phyloP scores from a whole-genome alignment of 805 yeast species.

The Candida nanaspora region DNA sequence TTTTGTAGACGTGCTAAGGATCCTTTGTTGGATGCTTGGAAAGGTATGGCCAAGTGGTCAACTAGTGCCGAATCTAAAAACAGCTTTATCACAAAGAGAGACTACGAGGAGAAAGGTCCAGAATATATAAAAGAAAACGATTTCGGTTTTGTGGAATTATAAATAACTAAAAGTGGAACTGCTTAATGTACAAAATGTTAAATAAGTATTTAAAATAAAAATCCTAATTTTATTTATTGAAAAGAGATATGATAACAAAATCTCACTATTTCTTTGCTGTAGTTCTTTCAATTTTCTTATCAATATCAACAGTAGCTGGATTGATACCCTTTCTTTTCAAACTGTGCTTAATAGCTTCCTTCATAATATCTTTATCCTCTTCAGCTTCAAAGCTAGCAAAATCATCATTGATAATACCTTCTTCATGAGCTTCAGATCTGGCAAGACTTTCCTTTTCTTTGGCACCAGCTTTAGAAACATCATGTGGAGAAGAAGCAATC shows the following conservation, averaged over 20 bases:
- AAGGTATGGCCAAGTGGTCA: constrained; percentile 85
- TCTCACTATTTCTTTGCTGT: neutral
- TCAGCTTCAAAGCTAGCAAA: constrained; percentile 75
- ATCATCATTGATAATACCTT: constrained; percentile 78
- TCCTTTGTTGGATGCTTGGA: constrained; percentile 83
- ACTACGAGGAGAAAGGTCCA: constrained; percentile 83
- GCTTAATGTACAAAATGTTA: neutral
- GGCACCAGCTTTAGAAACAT: constrained; percentile 81
- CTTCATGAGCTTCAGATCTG: constrained; percentile 70
- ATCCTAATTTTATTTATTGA: too few species aligned
- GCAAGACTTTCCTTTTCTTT: constrained; percentile 76
- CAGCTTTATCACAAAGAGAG: constrained; percentile 54
- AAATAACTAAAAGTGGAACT: too few species aligned
- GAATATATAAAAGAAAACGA: constrained; percentile 86
- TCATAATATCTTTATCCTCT: constrained; percentile 68
- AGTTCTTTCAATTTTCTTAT: constrained; percentile 16
- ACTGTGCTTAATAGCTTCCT: constrained; percentile 56
- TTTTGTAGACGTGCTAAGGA: constrained; percentile 56
- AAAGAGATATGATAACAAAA: too few species aligned
- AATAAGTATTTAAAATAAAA: too few species aligned
- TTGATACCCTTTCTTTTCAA: constrained; percentile 68
- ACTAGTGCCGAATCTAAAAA: constrained; percentile 32
- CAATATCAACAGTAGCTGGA: constrained; percentile 38
- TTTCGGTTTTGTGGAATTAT: constrained; percentile 40
- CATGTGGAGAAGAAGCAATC: constrained; percentile 79